These are phyloP conservation scores for Cladosporium velox DNA, from an alignment of 2,329 filamentous ascomycete species.

Conservation along the genomic window DNA sequence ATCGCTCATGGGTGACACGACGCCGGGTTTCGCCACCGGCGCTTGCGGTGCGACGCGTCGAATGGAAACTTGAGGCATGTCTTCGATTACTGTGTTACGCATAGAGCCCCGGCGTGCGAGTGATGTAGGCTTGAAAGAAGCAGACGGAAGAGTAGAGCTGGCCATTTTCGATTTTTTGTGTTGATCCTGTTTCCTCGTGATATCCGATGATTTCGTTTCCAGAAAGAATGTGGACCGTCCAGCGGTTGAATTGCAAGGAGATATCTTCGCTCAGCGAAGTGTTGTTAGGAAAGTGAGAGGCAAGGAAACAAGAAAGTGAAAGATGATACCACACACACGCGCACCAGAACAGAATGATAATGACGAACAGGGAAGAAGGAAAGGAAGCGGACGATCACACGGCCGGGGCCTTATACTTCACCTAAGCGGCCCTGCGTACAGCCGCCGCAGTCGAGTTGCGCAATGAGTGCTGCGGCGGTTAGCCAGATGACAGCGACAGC, in stretches of 20 bases:
- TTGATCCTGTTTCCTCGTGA: not conserved
- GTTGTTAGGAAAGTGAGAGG: constrained; percentile 26
- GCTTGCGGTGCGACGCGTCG: constrained; percentile 33
- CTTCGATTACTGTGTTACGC: constrained; percentile 68
- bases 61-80: constrained; percentile 45
- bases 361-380: constrained; percentile 25
- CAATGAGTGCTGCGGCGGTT: constrained; percentile 32
- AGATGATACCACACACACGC: constrained; percentile 16
- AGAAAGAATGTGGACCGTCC: constrained; percentile 41
- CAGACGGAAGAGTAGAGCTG: constrained; percentile 50
- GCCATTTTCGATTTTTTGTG: constrained; percentile 41
- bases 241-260: constrained; percentile 42
- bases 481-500: constrained; percentile 26
- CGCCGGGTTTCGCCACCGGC: constrained; percentile 39
- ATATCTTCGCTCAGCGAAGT: constrained; percentile 50
- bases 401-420: constrained; percentile 33
- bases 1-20: constrained; percentile 50
- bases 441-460: constrained; percentile 28
- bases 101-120: constrained; percentile 44
- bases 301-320: constrained; percentile 29
- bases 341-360: constrained; percentile 27
- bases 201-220: not conserved
- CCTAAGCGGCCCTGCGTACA: constrained; percentile 20
- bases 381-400: constrained; percentile 23
- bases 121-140: constrained; percentile 59